Percentiles rank a stretch among this genome's conserved stretches.
These are phyloP conservation scores for Tolypocladium sp. DNA, from an alignment of 2,329 filamentous ascomycete species.

Conservation along the genomic window DNA sequence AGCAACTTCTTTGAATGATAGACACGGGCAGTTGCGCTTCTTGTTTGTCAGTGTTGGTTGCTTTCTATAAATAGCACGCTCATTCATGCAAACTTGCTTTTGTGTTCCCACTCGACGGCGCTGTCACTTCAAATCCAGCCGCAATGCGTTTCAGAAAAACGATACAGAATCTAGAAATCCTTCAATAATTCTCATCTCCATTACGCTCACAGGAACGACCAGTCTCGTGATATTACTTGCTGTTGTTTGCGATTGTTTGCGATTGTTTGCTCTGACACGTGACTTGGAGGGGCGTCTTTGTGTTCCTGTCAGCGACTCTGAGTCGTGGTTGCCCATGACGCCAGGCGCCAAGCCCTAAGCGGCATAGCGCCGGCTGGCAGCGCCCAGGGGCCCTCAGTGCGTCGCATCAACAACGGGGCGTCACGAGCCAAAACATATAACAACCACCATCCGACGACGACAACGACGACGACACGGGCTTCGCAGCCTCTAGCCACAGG, in stretches of 20 bases:
- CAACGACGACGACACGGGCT: neutral
- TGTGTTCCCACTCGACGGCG: neutral
- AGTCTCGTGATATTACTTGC: too few relatives aligned
- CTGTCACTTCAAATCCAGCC: too few relatives aligned
- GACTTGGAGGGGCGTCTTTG: too few relatives aligned
- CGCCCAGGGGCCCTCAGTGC: neutral
- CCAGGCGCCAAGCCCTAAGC: constrained; percentile 8
- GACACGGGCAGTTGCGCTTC: too few relatives aligned
- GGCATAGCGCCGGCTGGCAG: constrained; percentile 11
- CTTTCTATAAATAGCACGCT: neutral
- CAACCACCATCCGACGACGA: constrained; percentile 1
- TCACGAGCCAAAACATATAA: constrained; percentile 18
- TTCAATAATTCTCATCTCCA: neutral
- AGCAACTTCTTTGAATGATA: too few relatives aligned
- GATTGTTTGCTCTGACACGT: neutral
- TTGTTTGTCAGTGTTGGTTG: too few relatives aligned
- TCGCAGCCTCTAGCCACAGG: constrained; percentile 6
- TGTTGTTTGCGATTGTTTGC: too few relatives aligned
- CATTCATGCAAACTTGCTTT: neutral
- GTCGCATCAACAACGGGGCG: constrained; percentile 8
- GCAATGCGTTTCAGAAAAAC: too few relatives aligned
- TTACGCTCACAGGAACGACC: too few relatives aligned
- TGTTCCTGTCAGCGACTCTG: too few relatives aligned
- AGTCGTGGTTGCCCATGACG: constrained; percentile 4
- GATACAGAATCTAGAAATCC: neutral